Percentiles rank a stretch among this genome's conserved stretches.
Conservation (phyloP, 306 rosid genomes). For the Purshia tridentata region DNA sequence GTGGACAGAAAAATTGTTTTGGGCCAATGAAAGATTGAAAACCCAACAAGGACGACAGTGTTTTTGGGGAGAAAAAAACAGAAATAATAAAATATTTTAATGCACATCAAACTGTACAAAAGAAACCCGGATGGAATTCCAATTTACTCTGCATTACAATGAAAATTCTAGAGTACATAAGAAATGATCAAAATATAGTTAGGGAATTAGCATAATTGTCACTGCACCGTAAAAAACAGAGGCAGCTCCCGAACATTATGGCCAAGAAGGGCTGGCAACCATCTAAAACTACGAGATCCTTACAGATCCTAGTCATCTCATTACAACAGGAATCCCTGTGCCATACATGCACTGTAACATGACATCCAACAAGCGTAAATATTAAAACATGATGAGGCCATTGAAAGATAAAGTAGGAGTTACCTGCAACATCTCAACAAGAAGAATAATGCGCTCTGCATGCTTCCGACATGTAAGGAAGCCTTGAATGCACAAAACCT, state of each 20-base stretch:
- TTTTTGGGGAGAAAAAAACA: too few species aligned
- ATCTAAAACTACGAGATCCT: too few species aligned
- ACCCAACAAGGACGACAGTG: too few species aligned
- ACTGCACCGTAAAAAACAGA: too few species aligned
- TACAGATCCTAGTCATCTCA: not conserved
- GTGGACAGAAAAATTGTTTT: too few species aligned
- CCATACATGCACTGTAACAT: not conserved
- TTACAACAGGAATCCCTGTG: not conserved
- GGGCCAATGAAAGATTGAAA: too few species aligned
- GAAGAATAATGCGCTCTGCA: constrained; percentile 97
- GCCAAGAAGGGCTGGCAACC: too few species aligned
- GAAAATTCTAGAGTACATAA: not conserved
- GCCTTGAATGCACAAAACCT: constrained; percentile 99
- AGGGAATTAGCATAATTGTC: too few species aligned
- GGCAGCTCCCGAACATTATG: too few species aligned
- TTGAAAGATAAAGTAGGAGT: constrained; percentile 24
- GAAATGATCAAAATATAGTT: too few species aligned
- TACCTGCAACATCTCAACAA: constrained; percentile 99
- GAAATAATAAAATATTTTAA: not conserved
- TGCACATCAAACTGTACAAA: not conserved
- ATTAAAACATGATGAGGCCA: not conserved
- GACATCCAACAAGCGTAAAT: not conserved
- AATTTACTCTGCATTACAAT: not conserved
- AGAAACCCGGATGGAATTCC: not conserved
- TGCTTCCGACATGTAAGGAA: constrained; percentile 99